A percentile compares a stretch with the other conserved stretches of the same genome.
Conservation (phyloP, 495 filamentous ascomycete genomes). For the Schizothecium vesticola region DNA sequence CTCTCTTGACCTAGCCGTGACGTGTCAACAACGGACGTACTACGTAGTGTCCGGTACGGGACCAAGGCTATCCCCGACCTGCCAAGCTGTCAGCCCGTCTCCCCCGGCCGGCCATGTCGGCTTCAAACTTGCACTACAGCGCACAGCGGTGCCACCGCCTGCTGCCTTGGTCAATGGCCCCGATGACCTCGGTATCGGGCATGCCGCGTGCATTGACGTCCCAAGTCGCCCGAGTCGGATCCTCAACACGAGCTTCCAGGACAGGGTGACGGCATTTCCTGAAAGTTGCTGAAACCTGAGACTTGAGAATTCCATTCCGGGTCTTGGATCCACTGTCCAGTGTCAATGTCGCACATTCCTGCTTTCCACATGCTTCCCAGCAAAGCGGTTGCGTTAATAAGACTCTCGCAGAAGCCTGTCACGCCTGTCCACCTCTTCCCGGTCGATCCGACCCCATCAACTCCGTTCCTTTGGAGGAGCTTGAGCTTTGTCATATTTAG, state of each 20-base stretch:
- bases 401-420: neutral
- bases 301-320: neutral
- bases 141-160: neutral
- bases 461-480: neutral
- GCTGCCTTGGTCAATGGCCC: neutral
- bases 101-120: neutral
- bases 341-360: neutral
- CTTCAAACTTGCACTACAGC: neutral
- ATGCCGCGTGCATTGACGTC: neutral
- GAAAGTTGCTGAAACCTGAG: neutral
- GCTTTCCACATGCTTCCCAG: neutral
- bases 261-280: neutral
- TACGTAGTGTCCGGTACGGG: neutral
- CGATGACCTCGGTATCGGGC: neutral
- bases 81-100: neutral
- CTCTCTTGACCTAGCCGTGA: neutral
- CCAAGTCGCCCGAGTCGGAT: neutral
- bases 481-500: neutral
- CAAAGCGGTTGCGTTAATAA: neutral
- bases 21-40: neutral
- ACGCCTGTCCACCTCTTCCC: neutral
- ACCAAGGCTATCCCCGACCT: neutral
- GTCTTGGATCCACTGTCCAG: neutral
- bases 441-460: neutral
- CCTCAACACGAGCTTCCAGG: neutral